Evolutionary conservation across 2,329 filamentous ascomycete genomes (phyloP).

Genomic region (Fusarium proliferatum): DNA sequence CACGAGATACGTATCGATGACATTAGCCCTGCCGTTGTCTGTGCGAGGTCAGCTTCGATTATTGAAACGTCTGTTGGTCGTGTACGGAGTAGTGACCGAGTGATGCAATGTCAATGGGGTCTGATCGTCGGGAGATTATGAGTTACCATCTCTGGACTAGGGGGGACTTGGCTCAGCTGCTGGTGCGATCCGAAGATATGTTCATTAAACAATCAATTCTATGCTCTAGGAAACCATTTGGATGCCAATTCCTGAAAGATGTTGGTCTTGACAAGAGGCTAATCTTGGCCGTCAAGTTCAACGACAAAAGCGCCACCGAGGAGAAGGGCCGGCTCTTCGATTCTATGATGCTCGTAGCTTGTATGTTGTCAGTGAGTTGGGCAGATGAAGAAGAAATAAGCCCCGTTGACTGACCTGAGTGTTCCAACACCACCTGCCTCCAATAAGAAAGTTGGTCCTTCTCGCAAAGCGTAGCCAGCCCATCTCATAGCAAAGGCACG

Average conservation of each 20-base stretch:
- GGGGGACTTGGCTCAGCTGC: background rate
- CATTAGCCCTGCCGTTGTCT: slow-evolving; percentile 14
- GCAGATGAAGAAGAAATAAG: background rate
- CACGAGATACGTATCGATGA: background rate
- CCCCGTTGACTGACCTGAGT: slow-evolving; percentile 66
- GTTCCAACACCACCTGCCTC: slow-evolving; percentile 89
- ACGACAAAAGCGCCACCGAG: slow-evolving; percentile 78
- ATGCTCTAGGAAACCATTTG: slow-evolving; percentile 9
- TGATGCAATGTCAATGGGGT: slow-evolving; percentile 16
- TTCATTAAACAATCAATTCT: slow-evolving; percentile 27
- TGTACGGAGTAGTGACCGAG: background rate
- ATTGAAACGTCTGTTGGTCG: slow-evolving; percentile 12
- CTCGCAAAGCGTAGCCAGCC: slow-evolving; percentile 77
- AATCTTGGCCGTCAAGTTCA: slow-evolving; percentile 46
- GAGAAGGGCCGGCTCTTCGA: slow-evolving; percentile 83
- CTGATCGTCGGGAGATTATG: slow-evolving; percentile 26
- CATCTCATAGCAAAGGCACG: slow-evolving; percentile 90
- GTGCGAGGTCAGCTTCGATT: slow-evolving; percentile 21
- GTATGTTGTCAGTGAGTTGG: slow-evolving; percentile 12
- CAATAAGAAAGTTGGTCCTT: slow-evolving; percentile 83
- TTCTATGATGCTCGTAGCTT: slow-evolving; percentile 82
- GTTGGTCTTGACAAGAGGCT: background rate
- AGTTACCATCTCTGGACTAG: slow-evolving; percentile 18
- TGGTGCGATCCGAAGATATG: slow-evolving; percentile 6
- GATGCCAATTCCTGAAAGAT: background rate